Conservation (phyloP, 345 rosid species). For the Durio zibethinus region DNA sequence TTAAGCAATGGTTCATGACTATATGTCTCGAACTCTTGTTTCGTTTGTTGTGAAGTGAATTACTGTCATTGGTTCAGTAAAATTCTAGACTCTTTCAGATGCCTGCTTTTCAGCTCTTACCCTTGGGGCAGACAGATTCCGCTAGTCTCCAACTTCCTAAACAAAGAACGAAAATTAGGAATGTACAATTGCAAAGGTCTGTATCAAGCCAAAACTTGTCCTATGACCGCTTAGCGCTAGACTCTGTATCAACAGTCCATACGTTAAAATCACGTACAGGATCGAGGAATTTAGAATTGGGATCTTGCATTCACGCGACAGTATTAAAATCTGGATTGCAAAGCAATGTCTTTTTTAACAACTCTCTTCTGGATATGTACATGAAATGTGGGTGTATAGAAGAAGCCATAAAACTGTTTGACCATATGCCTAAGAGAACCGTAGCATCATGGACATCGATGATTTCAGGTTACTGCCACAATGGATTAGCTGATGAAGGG, state of each 20-base stretch:
- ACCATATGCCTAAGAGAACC: conserved; percentile 44
- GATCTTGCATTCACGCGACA: conserved; percentile 23
- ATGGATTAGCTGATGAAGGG: conserved; percentile 20
- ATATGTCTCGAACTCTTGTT: no score
- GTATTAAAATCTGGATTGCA: conserved; percentile 27
- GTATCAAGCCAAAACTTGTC: conserved; percentile 4
- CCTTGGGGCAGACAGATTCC: neutral
- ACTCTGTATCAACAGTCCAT: conserved; percentile 8
- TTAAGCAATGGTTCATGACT: no score
- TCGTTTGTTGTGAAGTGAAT: no score
- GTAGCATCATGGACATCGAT: conserved; percentile 43
- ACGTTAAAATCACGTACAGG: conserved; percentile 12
- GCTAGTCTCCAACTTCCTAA: neutral
- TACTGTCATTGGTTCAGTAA: neutral
- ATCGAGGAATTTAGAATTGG: conserved; percentile 17
- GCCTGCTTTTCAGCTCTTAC: neutral
- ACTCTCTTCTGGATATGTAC: conserved; percentile 30
- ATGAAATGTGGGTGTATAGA: conserved; percentile 19
- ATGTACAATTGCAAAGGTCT: neutral
- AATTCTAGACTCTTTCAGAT: neutral
- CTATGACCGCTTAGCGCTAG: neutral
- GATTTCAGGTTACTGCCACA: conserved; percentile 31
- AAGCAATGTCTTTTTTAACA: conserved; percentile 18
- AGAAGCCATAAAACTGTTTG: conserved; percentile 32
- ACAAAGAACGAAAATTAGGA: neutral